Base-by-base conservation (phyloP, 768 basidiomycete species). In the Psilocybe sp. region DNA sequence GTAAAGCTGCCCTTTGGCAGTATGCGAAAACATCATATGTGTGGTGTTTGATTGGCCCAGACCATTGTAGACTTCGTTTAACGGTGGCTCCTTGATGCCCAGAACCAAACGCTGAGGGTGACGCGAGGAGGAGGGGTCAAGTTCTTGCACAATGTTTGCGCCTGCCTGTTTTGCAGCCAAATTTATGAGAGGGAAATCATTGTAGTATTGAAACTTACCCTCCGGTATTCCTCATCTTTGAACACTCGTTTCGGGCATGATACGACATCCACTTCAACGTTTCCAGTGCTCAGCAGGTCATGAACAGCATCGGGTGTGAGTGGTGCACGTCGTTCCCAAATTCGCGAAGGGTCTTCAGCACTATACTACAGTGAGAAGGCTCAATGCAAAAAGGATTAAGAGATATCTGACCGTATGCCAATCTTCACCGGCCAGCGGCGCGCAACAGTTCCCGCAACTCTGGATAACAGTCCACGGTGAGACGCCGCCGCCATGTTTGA, bases 11-110 rank as follows among this genome's bases (percentile, higher is more conserved):
- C 89, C 89, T 65, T 95, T 96, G 47, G 81, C 80, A 0, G 93
- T 95, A 63, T 95, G 93, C 28, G 89, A 92, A 76, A 97, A 96
- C 85, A 94, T 92, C 48, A 95, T 67, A 58, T 94, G 86, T 1
- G 86, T 92, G 31, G 10, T 78, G 56, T 32, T 52, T 44, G 28
- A 47, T 12, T 34, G 44, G 36, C 53, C 48, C 40, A 58, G 16
- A 76, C 58, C 16, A 15, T 74, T 76, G 57, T 82, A 61, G 32
- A 92, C 73, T 53, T 86, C 82, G 20, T 67, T 40, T 6, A 94
- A 64, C 8, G 88, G 87, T 0, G 87, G 82, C 64, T 97, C 94
- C 60, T 97, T 97, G 68, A 97, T 93, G 2, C 94, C 94, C 4
- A 94, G 61, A 31, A 93, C 66, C 45, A 97, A 81, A 55, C 93